Evolutionary conservation across 139 green algal species (phyloP), one percentile per base, ranked within the genome.

Genomic region (Volvox africanus): DNA sequence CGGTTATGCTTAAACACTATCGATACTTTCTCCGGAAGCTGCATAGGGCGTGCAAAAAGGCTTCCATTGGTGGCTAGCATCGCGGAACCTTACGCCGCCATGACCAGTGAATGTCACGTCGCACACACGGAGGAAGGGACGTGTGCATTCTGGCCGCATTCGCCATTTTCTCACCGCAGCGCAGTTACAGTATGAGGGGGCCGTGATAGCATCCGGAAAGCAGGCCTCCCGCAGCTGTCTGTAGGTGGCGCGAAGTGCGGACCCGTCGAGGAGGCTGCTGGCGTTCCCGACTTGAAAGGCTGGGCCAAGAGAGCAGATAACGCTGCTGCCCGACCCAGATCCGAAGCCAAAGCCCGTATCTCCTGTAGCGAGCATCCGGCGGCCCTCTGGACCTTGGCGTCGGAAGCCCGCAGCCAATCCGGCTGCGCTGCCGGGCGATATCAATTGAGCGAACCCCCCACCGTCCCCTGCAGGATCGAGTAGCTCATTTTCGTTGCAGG

Each of bases 161-260:
- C 44, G 44, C 44, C 12, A 30, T 2, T 73, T 16, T 24, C 85
- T 73, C n/a, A 82, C 85, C 85, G 22, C 26, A 12, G 44, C 69
- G 28, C 85, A 89, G 30, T 82, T 32, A 68, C 85, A 89, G 71
- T 61, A 89, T 11, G 85, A 89, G 12, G 85, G 85, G 12, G 85
- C 85, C 3, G 44, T 44, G 32, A 89, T n/a, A 6, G 44, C 71
- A 13, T 50, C 71, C 6, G 85, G 85, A 30, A 89, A 89, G 44
- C 85, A 89, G 12, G 71, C 71, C 28, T 32, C n/a, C 11, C 85
- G 85, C 2, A 89, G 85, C 69, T 82, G 85, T 0, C 71, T 30
- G 85, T 89, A 89, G 2, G 82, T 17, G 11, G 61, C 44, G 19
- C 71, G 37, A 21, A 89, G 71, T 62, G 36, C 24, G 26, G 28